Percentiles rank a stretch among this genome's conserved stretches.
These are phyloP conservation scores for Phytophthora uliginosa DNA, from an alignment of 352 stramenopile species.

Conservation along the genomic window DNA sequence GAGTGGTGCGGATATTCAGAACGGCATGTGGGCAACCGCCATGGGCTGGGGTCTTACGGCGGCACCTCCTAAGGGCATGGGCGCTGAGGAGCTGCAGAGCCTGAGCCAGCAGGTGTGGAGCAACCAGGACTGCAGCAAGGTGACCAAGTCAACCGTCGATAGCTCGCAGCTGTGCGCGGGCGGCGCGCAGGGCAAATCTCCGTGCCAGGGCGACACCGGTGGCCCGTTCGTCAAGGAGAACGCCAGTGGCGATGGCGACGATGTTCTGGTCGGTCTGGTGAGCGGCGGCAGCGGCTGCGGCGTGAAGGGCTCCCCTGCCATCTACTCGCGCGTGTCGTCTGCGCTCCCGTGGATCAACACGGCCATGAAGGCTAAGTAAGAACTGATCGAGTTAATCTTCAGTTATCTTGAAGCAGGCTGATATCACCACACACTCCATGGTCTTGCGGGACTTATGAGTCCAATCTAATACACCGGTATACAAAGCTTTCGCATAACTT, in stretches of 20 bases:
- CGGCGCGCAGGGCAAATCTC: conserved; percentile 29
- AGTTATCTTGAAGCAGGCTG: conserved; percentile 1
- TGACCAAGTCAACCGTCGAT: conserved; percentile 23
- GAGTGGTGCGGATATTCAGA: conserved; percentile 16
- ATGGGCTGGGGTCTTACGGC: conserved; percentile 35
- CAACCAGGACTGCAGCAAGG: conserved; percentile 25
- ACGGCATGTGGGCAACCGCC: conserved; percentile 26
- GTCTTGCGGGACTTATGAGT: conserved; percentile 10
- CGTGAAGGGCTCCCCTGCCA: conserved; percentile 25
- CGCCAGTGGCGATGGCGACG: not conserved
- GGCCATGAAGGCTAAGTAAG: conserved; percentile 22
- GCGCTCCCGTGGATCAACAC: conserved; percentile 30
- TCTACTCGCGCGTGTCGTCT: conserved; percentile 37
- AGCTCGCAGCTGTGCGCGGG: conserved; percentile 42
- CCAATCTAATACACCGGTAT: too few relatives aligned
- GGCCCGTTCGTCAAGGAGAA: conserved; percentile 41
- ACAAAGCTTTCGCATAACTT: too few relatives aligned
- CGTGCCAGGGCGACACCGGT: conserved; percentile 46
- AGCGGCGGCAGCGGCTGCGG: conserved; percentile 54
- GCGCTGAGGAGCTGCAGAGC: conserved; percentile 21
- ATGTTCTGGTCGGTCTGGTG: conserved; percentile 60
- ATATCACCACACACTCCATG: conserved; percentile 14
- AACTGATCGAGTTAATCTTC: not conserved
- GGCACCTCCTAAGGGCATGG: conserved; percentile 7
- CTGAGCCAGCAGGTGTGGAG: conserved; percentile 19